Conservation (phyloP, 257 asterid species). For the Solanum infundibuliforme region DNA sequence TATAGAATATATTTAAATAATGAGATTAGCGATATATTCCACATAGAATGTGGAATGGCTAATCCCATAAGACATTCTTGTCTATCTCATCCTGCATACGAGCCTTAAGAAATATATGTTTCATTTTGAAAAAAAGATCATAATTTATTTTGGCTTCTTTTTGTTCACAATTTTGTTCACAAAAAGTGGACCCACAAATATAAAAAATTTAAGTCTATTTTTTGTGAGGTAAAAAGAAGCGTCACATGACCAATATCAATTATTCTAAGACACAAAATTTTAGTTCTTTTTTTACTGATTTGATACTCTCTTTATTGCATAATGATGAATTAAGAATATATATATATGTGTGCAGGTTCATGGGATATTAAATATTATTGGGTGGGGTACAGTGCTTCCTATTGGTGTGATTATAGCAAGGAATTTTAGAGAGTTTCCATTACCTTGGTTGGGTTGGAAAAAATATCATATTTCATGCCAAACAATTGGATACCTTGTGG, state of each 20-base stretch:
- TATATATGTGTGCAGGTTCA: slow-evolving; percentile 26
- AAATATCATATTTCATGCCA: slow-evolving; percentile 29
- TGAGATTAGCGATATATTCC: not conserved
- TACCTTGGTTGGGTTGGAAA: slow-evolving; percentile 2
- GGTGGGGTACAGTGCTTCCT: slow-evolving; percentile 59
- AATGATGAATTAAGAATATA: not conserved
- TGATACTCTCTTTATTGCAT: not conserved
- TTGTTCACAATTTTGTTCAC: not conserved
- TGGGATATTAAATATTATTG: slow-evolving; percentile 47
- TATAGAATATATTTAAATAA: not conserved
- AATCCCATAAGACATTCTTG: not conserved
- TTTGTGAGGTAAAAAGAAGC: not conserved
- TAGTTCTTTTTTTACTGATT: no score
- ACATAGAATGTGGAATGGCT: not conserved
- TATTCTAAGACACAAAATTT: not conserved
- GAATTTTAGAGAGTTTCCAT: slow-evolving; percentile 22
- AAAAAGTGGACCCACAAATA: not conserved
- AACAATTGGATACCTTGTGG: slow-evolving; percentile 30
- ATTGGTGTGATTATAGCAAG: slow-evolving; percentile 44
- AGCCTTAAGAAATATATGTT: not conserved
- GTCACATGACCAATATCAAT: not conserved
- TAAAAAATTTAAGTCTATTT: not conserved
- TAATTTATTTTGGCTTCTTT: not conserved
- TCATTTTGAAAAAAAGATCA: not conserved
- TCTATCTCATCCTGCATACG: not conserved